Percentiles rank a stretch among this genome's conserved stretches.
phyloP scores from a whole-genome alignment of 176 grass and related monocot genomes.

The Carex scoparia region DNA sequence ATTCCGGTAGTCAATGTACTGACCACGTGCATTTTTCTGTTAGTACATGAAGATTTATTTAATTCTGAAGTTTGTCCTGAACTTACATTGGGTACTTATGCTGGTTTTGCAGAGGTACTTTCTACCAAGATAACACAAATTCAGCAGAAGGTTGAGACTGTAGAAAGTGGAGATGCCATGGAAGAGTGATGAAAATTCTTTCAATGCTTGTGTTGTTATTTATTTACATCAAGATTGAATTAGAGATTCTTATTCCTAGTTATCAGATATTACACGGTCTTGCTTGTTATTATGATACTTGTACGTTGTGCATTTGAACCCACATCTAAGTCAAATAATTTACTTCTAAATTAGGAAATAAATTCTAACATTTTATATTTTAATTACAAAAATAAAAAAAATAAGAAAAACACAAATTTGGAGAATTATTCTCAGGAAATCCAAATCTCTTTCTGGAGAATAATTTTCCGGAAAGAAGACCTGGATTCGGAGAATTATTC shows the following conservation, averaged over 20 bases:
- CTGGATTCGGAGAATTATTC: no score
- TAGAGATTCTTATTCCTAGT: conserved; percentile 13
- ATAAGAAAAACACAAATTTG: no score
- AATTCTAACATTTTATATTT: no score
- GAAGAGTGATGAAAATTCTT: conserved; percentile 54
- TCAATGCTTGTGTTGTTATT: background rate
- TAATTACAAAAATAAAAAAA: no score
- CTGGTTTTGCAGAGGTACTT: conserved; percentile 64
- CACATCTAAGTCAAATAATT: no score
- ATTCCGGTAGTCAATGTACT: background rate
- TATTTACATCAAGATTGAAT: conserved; percentile 8
- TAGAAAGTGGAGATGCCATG: conserved; percentile 63
- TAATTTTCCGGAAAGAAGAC: no score
- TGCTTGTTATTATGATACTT: background rate
- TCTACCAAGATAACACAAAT: conserved; percentile 65
- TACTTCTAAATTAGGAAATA: no score
- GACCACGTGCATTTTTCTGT: background rate
- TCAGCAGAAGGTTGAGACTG: conserved; percentile 38
- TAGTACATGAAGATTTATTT: background rate
- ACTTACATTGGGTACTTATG: background rate
- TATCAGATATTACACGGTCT: background rate
- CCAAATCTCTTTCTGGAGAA: no score
- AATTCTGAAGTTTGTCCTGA: background rate
- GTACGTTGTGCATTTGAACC: background rate
- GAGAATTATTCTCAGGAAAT: no score